phyloP scores from a whole-genome alignment of 2,329 filamentous ascomycete genomes.

The Epichloe sibirici region DNA sequence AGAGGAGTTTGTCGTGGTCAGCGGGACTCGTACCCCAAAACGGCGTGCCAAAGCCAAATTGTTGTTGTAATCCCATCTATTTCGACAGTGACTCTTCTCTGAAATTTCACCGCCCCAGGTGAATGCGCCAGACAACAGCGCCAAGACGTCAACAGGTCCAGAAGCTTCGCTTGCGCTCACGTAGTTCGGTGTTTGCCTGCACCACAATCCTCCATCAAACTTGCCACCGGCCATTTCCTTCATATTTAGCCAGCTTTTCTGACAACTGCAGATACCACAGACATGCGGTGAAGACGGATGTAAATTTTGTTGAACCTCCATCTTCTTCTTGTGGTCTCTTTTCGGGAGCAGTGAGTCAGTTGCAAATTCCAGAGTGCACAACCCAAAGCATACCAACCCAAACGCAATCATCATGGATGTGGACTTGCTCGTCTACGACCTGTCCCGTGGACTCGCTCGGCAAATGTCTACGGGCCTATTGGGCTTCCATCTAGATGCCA shows the following conservation, averaged over 20 bases:
- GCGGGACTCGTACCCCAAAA: no score
- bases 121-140: neutral
- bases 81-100: no score
- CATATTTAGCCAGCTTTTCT: no score
- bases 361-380: neutral
- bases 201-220: neutral
- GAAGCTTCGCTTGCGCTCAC: constrained; percentile 1
- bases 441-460: constrained; percentile 49
- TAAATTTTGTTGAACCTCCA: no score
- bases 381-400: neutral
- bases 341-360: neutral
- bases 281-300: neutral
- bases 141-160: neutral
- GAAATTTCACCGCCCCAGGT: no score
- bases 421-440: constrained; percentile 65
- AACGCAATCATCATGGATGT: constrained; percentile 48
- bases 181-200: neutral
- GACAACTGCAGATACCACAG: neutral
- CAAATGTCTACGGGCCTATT: constrained; percentile 42
- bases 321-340: no score
- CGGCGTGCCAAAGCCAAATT: no score
- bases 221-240: no score
- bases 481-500: constrained; percentile 63
- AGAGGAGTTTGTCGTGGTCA: no score
- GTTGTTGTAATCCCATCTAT: no score